Base-by-base conservation (phyloP, 768 basidiomycete species). In the Lactarius sanguifluus region DNA sequence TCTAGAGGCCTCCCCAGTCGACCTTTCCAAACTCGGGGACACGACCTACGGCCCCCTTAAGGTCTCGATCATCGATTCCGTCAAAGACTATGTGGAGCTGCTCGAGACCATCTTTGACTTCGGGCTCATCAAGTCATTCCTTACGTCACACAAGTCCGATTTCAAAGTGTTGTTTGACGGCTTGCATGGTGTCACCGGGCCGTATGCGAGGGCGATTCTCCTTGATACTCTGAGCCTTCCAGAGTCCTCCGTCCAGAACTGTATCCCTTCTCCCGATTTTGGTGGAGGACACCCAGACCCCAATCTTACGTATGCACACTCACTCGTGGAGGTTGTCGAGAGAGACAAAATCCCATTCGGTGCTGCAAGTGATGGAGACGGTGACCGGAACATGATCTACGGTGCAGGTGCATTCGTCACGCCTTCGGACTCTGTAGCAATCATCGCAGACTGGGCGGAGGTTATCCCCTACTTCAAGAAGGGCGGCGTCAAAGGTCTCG, bases 311-410 rank as follows among this genome's bases (percentile, higher is more conserved):
- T 99, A 98, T 77, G 97, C 97, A 1, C 93, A 95, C 79, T 82
- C 87, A 16, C 89, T 99, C 60, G 97, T 99, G 43, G 91, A 96
- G 67, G 89, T 81, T 20, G 97, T 99, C 54, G 97, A 99, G 80
- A 81, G 82, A 74, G 82, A 90, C 47, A 81, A 86, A 64, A 95
- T 98, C 71, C 83, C 85, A 54, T 98, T 99, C 72, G 97, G 97
- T 63, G 97, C 97, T 38, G 97, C 97, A 9, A 92, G 89, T 68
- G 97, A 99, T 75, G 97, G 97, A 34, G 97, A 98, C 72, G 96
- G 97, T 47, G 97, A 98, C 77, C 81, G 97, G 69, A 98, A 99
- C 82, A 98, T 99, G 97, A 98, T 99, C 75, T 99, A 99, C 77
- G 97, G 97, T 72, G 90, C 91, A 76, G 90, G 91, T 68, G 97